Evolutionary conservation across 805 yeast species (phyloP), one percentile per base, ranked within the genome.

Genomic region (Candida schatavii): DNA sequence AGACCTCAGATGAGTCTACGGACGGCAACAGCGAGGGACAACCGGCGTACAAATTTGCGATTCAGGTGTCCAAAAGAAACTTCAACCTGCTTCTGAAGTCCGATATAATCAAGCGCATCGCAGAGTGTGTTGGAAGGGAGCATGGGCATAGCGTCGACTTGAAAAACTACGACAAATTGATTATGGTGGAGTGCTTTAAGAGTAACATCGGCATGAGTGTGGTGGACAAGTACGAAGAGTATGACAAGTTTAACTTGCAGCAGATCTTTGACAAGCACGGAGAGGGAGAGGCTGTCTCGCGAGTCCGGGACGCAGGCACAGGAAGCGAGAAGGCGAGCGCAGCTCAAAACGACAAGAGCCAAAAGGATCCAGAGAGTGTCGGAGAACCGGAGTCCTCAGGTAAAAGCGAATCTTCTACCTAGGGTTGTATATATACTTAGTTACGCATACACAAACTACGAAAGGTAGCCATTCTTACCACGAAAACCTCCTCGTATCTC

Each of bases 141-240:
- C 75, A 78, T 47, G 83, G 82, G 2, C 96, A 88, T 59, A 68
- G 64, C 27, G 95, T 93, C 13, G 95, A 89, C 57, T 73, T 93
- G 59, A 86, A 87, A 54, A 64, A 79, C 10, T 88, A 78, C 54
- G 95, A 90, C 46, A 81, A 83, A 55, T 67, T 93, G 51, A 77
- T 93, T 37, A 57, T 91, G 40, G 85, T 93, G 2, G 96, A 88
- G 59, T 86, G 97, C 57, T 91, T 83, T 66, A 91, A 90, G 66
- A 85, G 80, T 47, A 85, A 86, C 46, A 75, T 93, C 26, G 99
- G 99, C 5, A 81, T 88, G 78, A 74, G 93, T 49, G 91, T 89
- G 4, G 88, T 88, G 2, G 75, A 78, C 42, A 77, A 78, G 42
- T 88, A 78, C 53, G 80, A 77, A 18, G 64, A 71, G 48, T 73